Percentiles rank a stretch among this genome's conserved stretches.
These are phyloP conservation scores for Choanephora cucurbitarum DNA, from an alignment of 371 early-diverging fungal species.

Conservation along the genomic window DNA sequence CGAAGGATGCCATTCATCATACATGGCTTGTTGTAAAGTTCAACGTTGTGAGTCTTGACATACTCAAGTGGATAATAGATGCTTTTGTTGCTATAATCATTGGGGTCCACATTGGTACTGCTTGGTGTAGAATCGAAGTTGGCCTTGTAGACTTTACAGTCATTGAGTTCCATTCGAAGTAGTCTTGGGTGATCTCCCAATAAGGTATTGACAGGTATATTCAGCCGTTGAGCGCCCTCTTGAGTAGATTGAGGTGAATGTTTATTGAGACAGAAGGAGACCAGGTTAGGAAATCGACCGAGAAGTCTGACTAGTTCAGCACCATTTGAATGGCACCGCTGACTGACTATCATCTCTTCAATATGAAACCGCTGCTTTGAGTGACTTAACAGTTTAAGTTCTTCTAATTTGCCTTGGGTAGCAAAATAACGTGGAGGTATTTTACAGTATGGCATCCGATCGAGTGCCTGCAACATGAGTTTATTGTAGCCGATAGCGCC, in stretches of 20 bases:
- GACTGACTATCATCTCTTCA: not conserved
- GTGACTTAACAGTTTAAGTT: not conserved
- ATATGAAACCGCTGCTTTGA: not conserved
- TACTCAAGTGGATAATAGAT: not conserved
- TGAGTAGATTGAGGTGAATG: not conserved
- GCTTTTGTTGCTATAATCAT: not conserved
- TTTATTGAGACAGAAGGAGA: not conserved
- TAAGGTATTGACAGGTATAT: not conserved
- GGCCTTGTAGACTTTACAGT: not conserved
- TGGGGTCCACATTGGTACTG: not conserved
- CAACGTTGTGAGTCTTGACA: not conserved
- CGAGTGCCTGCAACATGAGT: not conserved
- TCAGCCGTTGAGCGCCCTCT: not conserved
- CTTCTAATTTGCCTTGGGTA: not conserved
- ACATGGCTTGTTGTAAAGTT: not conserved
- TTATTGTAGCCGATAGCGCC: not conserved
- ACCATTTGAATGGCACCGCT: not conserved
- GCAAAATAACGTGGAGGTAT: not conserved
- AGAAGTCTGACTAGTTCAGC: not conserved
- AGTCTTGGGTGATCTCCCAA: not conserved
- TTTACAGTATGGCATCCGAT: not conserved
- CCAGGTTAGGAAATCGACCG: not conserved
- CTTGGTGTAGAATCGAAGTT: not conserved
- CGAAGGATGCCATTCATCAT: not conserved
- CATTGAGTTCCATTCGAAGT: not conserved